phyloP scores from a whole-genome alignment of 495 filamentous ascomycete species.

The Neurospora sp. region DNA sequence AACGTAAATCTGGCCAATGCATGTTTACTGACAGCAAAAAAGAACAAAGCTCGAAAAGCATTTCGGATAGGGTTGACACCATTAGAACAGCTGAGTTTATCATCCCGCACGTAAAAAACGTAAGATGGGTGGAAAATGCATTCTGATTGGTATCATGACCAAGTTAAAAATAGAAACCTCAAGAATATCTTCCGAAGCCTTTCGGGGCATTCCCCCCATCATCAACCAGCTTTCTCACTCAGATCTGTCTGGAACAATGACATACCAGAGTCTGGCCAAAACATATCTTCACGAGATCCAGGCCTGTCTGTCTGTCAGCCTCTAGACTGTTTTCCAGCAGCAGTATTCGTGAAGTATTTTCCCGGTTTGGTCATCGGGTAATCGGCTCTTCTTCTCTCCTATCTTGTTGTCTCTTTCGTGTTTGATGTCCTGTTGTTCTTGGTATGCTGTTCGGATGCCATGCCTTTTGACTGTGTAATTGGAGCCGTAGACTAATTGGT shows the following conservation, averaged over 20 bases:
- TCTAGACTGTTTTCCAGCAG: not conserved
- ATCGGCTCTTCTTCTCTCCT: not conserved
- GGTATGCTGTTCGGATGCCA: not conserved
- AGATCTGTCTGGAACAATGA: not conserved
- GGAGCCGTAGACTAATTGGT: not conserved
- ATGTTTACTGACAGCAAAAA: not conserved
- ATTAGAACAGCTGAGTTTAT: not conserved
- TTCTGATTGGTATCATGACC: not conserved
- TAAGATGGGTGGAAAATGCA: not conserved
- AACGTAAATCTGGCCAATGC: not conserved
- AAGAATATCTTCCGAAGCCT: not conserved
- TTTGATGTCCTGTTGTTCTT: not conserved
- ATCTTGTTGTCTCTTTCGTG: not conserved
- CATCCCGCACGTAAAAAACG: not conserved
- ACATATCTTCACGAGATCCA: not conserved
- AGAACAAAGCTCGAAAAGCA: not conserved
- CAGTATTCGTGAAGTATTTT: not conserved
- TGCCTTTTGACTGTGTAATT: not conserved
- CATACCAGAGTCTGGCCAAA: not conserved
- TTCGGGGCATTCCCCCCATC: not conserved
- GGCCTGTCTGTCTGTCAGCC: not conserved
- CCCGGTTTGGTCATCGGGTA: not conserved
- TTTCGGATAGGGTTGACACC: not conserved
- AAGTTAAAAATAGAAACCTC: not conserved
- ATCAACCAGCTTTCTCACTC: not conserved